Percentiles rank a stretch among this genome's conserved stretches.
Conservation (phyloP, 768 basidiomycete species). For the Mycena haematopus region DNA sequence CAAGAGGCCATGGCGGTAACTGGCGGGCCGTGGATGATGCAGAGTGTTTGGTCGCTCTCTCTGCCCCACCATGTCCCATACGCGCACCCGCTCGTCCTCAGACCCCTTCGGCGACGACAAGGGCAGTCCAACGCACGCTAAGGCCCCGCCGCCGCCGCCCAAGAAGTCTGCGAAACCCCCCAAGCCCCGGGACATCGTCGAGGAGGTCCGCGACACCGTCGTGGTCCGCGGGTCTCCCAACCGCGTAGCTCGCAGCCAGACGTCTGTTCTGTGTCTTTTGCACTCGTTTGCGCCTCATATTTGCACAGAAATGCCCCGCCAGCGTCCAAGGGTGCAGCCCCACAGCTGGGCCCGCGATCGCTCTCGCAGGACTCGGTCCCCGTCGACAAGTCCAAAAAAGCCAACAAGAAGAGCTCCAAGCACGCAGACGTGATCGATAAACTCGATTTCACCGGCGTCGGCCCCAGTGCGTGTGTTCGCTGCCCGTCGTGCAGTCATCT, state of each 20-base stretch:
- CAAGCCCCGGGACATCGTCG: slow-evolving; percentile 54
- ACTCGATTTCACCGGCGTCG: slow-evolving; percentile 85
- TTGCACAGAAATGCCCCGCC: slow-evolving; percentile 27
- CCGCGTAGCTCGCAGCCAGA: slow-evolving; percentile 66
- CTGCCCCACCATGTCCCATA: slow-evolving; percentile 32
- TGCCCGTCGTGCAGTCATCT: slow-evolving; percentile 24
- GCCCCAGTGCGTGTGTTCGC: slow-evolving; percentile 67
- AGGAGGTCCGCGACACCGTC: slow-evolving; percentile 75
- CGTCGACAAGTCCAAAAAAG: slow-evolving; percentile 46
- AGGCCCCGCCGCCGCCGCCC: slow-evolving; percentile 43
- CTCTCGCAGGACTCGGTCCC: slow-evolving; percentile 54
- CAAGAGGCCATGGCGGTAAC: no score
- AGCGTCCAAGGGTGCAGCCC: slow-evolving; percentile 36
- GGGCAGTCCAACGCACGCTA: slow-evolving; percentile 35
- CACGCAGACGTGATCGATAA: slow-evolving; percentile 92
- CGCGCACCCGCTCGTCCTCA: slow-evolving; percentile 53
- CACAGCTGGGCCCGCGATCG: slow-evolving; percentile 47
- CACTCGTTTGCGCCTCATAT: slow-evolving; percentile 12
- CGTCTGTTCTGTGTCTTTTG: slow-evolving; percentile 46
- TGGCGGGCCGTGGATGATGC: no score
- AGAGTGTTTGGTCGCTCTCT: not conserved
- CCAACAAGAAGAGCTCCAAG: slow-evolving; percentile 71
- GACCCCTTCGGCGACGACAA: slow-evolving; percentile 60
- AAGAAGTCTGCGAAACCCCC: slow-evolving; percentile 39
- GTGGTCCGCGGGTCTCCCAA: slow-evolving; percentile 55